Base-by-base conservation (phyloP, 768 basidiomycete genomes). In the Boletus rubropictus region DNA sequence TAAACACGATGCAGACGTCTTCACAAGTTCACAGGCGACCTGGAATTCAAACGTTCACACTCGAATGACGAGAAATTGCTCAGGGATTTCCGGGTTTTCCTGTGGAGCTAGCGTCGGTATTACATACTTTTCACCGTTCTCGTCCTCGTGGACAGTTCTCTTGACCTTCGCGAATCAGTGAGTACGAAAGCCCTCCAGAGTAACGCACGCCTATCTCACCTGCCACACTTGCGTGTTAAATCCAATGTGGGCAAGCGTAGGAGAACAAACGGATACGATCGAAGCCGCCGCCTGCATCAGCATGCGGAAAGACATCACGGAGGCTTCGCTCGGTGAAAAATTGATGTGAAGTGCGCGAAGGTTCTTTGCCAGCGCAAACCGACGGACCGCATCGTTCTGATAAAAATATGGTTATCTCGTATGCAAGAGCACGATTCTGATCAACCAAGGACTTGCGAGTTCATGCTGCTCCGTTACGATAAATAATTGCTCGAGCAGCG, bases 141-240 rank as follows among this genome's bases (percentile, higher is more conserved):
- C 70, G 14, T 67, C 64, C 8, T 62, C 49, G 3, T 56, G 41
- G 10, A 78, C 66, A 14, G 53, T 55, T 32, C 76, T 69, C 44
- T 70, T 66, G 29, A 85, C 72, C 83, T 85, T 49, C 0, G 45
- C 44, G 29, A 33, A 44, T 17, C 8, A 44, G 25, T 40, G 32
- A 56, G 42, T 34, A 45, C 22, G 34, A 32, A 39, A 38, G 35
- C 20, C 32, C 24, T 32, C 15, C 7, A 27, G 14, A 10, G 42
- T 14, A 18, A 17, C 32, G 17, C 4, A 21, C 17, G 31, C 17
- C 20, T 10, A 40, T 71, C 58, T 60, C 48, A 86, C 87, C 73
- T 84, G 77, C 81, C 83, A 87, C 1, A 86, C 85, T 31, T 69
- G 70, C 0, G 81, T 78, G 57, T 81, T 82, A 53, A 79, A 81